Conservation (phyloP, 805 yeast species). For the Phaffomyces opuntiae region DNA sequence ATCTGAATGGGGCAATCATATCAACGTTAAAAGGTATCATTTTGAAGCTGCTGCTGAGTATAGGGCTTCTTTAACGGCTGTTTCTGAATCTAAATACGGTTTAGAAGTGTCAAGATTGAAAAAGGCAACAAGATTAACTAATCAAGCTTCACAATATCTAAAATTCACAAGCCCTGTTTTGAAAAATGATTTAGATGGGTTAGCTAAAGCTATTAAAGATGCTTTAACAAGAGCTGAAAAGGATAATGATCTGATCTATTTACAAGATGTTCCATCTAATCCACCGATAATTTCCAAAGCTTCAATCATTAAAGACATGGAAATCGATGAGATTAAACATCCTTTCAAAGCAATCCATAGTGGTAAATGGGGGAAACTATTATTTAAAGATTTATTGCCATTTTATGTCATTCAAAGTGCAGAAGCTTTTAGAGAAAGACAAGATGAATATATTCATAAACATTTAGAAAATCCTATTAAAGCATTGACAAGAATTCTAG, state of each 20-base stretch:
- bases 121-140: slow-evolving; percentile 33
- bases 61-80: slow-evolving; percentile 47
- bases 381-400: slow-evolving; percentile 66
- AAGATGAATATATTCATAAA: slow-evolving; percentile 41
- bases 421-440: slow-evolving; percentile 61
- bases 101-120: slow-evolving; percentile 57
- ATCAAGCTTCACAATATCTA: slow-evolving; percentile 30
- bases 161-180: slow-evolving; percentile 38
- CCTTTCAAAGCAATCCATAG: slow-evolving; percentile 23
- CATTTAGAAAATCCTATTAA: slow-evolving; percentile 42
- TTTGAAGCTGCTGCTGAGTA: slow-evolving; percentile 68
- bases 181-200: slow-evolving; percentile 44
- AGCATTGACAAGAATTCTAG: slow-evolving; percentile 38
- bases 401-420: slow-evolving; percentile 57
- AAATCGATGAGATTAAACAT: slow-evolving; percentile 29
- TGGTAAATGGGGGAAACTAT: slow-evolving; percentile 20
- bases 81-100: slow-evolving; percentile 52
- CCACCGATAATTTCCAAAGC: slow-evolving; percentile 41
- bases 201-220: slow-evolving; percentile 37
- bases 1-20: slow-evolving; percentile 59
- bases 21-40: slow-evolving; percentile 53
- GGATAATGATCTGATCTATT: slow-evolving; percentile 77
- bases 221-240: slow-evolving; percentile 51
- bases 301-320: slow-evolving; percentile 46
- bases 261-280: slow-evolving; percentile 54